Evolutionary conservation across 306 rosid species (phyloP).

Genomic region (Vachellia pachyceras): DNA sequence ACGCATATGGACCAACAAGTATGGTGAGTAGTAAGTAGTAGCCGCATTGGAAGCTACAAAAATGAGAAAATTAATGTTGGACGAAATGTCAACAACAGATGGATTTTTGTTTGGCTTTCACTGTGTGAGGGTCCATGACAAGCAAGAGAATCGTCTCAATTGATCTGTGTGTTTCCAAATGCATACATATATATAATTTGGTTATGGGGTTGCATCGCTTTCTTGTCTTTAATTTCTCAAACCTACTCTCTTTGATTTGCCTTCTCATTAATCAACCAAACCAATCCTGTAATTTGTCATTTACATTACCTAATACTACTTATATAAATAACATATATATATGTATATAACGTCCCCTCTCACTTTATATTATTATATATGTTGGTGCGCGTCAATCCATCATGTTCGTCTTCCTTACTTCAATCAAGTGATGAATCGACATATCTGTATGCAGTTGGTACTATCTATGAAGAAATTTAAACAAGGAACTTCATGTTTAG

Average conservation of each 20-base stretch:
- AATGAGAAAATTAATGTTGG: slow-evolving; percentile 46
- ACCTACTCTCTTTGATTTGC: slow-evolving; percentile 12
- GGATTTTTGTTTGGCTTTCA: slow-evolving; percentile 37
- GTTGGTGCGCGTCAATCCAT: background rate
- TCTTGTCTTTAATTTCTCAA: slow-evolving; percentile 57
- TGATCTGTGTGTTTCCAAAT: slow-evolving; percentile 2
- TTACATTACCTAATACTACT: background rate
- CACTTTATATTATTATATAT: background rate
- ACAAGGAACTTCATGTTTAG: background rate
- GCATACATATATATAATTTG: background rate
- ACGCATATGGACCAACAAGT: slow-evolving; percentile 38
- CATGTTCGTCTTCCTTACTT: background rate
- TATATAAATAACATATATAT: too few relatives aligned
- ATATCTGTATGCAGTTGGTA: background rate
- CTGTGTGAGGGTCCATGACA: slow-evolving; percentile 57
- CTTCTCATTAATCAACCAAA: background rate
- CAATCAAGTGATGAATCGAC: background rate
- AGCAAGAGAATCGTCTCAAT: slow-evolving; percentile 33
- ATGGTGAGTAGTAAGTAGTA: slow-evolving; percentile 25
- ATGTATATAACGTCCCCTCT: background rate
- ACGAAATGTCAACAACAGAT: slow-evolving; percentile 41
- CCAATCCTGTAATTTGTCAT: slow-evolving; percentile 14
- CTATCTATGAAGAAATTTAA: background rate
- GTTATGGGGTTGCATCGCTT: slow-evolving; percentile 48
- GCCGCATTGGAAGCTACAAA: slow-evolving; percentile 46